Base-by-base conservation (phyloP, 164 flowering plant genomes). In the Aristolochia fimbriata region DNA sequence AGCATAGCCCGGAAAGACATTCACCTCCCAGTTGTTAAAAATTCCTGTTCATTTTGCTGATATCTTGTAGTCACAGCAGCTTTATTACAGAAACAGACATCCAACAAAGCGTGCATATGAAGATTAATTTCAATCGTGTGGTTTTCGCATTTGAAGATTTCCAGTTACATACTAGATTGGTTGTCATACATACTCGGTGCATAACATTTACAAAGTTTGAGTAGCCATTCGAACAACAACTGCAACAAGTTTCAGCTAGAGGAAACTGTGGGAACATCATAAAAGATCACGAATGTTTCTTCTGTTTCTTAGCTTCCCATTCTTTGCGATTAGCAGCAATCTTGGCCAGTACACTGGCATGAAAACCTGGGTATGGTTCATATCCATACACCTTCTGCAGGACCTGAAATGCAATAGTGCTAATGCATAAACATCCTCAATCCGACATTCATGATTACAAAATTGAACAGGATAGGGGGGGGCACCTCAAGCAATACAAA, bases 321-420 rank as follows among this genome's bases (percentile, higher is more conserved):
- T 81, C 78, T 63, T 78, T 73, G 63, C 82, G 68, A 15, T 85
- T 79, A 47, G 77, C 77, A 5, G 75, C 78, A 15, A 86, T 65
- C 76, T 68, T 81, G 11, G 75, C 70, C 58, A 75, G 60, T 21
- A 91, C 94, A 1, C 56, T 60, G n/a, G 64, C 73, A 63, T 76
- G 78, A 66, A 91, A 91, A 24, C 94, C 97, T 0, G 87, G 85
- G 59, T 88, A 88, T 58, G 97, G 97, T 66, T 91, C 97, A 59
- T 91, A 91, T 31, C 78, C 83, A 13, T 77, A 78, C n/a, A 64
- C 60, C 30, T 67, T 72, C 31, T 83, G 80, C 54, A 90, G 91
- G 64, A 72, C 81, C 96, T 88, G 80, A 51, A 57, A 22, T 68
- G 65, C 55, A 50, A 67, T 61, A 13, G 51, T 33, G 21, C 14